phyloP scores from a whole-genome alignment of 2,329 filamentous ascomycete species.

The Aspergillus novofumigatus region DNA sequence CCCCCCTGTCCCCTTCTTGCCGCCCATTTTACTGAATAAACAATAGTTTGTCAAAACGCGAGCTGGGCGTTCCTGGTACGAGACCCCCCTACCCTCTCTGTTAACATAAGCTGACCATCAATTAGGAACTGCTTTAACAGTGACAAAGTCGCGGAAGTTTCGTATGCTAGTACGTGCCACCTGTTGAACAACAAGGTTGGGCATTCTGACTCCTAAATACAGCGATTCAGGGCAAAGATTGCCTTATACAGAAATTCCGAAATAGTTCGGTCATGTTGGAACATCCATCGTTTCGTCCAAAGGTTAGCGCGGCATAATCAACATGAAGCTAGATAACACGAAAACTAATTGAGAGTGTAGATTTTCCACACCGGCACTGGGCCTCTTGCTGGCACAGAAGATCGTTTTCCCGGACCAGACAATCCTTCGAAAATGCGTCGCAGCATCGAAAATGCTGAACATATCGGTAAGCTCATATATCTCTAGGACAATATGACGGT shows the following conservation, averaged over 20 bases:
- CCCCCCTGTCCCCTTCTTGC: constrained; percentile 13
- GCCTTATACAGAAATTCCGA: constrained; percentile 88
- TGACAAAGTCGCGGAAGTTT: constrained; percentile 82
- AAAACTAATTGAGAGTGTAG: constrained; percentile 33
- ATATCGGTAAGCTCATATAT: constrained; percentile 56
- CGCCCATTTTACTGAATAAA: constrained; percentile 22
- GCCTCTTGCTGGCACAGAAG: constrained; percentile 63
- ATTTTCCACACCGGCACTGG: constrained; percentile 52
- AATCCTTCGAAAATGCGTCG: constrained; percentile 84
- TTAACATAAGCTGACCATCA: constrained; percentile 6
- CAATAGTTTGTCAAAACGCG: constrained; percentile 67
- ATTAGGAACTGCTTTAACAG: constrained; percentile 74
- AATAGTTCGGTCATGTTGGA: constrained; percentile 97
- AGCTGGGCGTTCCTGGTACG: constrained; percentile 65
- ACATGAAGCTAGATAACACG: not conserved
- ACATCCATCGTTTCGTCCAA: constrained; percentile 73
- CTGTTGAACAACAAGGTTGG: not conserved
- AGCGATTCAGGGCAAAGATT: constrained; percentile 91
- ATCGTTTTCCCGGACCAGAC: constrained; percentile 72
- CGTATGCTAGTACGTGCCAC: constrained; percentile 76
- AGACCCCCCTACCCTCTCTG: not conserved
- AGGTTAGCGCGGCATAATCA: constrained; percentile 50
- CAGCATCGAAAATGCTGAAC: constrained; percentile 80
- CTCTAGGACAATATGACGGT: constrained; percentile 31
- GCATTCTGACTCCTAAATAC: constrained; percentile 22